Conservation (phyloP, 805 yeast species). For the Zygosaccharomyces gambellarensis region DNA sequence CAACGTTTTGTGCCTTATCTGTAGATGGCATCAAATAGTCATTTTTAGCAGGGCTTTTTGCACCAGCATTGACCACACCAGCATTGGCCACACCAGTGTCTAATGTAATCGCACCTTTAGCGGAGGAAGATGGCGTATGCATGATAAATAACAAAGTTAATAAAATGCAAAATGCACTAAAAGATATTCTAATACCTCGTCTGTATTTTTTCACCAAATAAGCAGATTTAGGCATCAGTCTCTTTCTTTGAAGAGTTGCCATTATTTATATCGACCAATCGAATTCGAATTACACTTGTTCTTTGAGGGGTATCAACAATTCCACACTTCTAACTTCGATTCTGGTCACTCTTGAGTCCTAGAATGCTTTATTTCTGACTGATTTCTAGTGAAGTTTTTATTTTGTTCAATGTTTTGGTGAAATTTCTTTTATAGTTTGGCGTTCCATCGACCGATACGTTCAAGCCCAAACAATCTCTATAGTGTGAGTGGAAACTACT, state of each 20-base stretch:
- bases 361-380: not conserved
- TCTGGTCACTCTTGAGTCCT: not conserved
- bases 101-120: not conserved
- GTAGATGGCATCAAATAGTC: conserved; percentile 28
- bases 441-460: not conserved
- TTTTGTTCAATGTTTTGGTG: not conserved
- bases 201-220: conserved; percentile 28
- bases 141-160: conserved; percentile 17
- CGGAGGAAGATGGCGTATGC: conserved; percentile 6
- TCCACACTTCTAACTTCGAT: not conserved
- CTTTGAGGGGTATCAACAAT: not conserved
- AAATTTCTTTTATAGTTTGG: not conserved
- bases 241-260: conserved; percentile 23
- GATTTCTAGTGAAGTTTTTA: not conserved
- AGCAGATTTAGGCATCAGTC: conserved; percentile 32
- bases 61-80: not conserved
- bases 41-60: not conserved
- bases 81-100: not conserved
- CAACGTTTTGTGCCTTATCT: conserved; percentile 29
- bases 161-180: conserved; percentile 22
- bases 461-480: not conserved
- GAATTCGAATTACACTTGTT: not conserved
- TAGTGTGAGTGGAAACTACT: not conserved
- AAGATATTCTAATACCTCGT: conserved; percentile 25
- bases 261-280: not conserved